Evolutionary conservation across 2,329 filamentous ascomycete species (phyloP), one percentile per base, ranked within the genome.

Genomic region (Trichoderma semiorbis): DNA sequence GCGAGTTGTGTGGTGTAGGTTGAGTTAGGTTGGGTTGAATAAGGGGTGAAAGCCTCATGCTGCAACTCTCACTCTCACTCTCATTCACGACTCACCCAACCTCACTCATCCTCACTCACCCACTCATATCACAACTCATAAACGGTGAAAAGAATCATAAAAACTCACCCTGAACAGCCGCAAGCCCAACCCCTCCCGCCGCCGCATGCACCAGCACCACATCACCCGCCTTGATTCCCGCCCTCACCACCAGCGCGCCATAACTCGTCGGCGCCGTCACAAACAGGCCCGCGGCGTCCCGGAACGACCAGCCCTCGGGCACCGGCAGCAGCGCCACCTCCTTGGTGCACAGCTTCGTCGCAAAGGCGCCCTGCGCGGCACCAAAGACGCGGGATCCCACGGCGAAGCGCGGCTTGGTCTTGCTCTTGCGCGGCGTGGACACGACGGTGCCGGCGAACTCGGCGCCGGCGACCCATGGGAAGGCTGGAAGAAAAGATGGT

Each of bases 201-300:
- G 94, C 95, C 1, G 95, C 95, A 79, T 98, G 95, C 16, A 98
- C 90, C 10, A 98, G 89, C 1, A 98, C 95, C 82, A 89, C 92
- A 77, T 98, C 95, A 1, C 94, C 94, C 50, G 88, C 83, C 82
- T 94, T 91, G 55, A 98, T 86, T 3, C 89, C 87, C 0, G 94
- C 95, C 63, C 95, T 87, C 21, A 90, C 87, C 5, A 97, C 93
- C 26, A 98, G 84, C 0, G 90, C 94, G 3, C 91, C 93, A 79
- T 97, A 98, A 76, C 91, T 93, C 1, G 96, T 98, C 0, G 95
- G 95, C 66, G 93, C 94, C 0, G 96, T 98, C 39, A 98, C 92
- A 80, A 97, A 97, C 58, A 98, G 82, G 0, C 95, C 95, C 0
- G 95, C 94, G 0, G 94, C 94, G 77, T 97, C 93, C 69, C 89